A percentile compares a stretch with the other conserved stretches of the same genome.
These are phyloP conservation scores for Nannochloris sp. DNA, from an alignment of 139 green algal genomes.

Conservation along the genomic window DNA sequence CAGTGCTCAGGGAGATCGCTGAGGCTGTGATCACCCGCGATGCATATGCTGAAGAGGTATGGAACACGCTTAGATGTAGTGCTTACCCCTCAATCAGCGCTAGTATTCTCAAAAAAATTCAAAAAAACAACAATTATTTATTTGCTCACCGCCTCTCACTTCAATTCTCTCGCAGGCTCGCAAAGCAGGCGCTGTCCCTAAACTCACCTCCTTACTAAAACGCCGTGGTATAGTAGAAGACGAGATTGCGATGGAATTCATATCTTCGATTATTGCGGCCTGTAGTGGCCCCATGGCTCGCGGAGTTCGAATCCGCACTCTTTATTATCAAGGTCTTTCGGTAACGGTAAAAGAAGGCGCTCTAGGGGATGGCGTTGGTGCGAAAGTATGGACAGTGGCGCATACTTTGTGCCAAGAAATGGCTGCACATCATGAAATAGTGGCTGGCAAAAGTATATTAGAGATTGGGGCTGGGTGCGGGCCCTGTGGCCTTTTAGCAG, in stretches of 20 bases:
- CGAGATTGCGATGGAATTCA: conserved; percentile 42
- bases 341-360: conserved; percentile 55
- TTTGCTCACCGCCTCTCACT: neutral
- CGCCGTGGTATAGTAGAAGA: conserved; percentile 37
- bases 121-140: too few relatives aligned
- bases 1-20: neutral
- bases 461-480: conserved; percentile 74
- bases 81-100: too few relatives aligned
- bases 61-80: too few relatives aligned
- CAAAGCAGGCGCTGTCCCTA: neutral
- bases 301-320: conserved; percentile 29
- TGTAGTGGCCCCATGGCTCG: conserved; percentile 55
- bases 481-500: conserved; percentile 64
- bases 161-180: neutral
- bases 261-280: conserved; percentile 42
- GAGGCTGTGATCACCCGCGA: conserved; percentile 3
- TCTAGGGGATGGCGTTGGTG: conserved; percentile 67
- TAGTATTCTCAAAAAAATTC: too few relatives aligned
- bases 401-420: conserved; percentile 32
- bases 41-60: conserved; percentile 22
- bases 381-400: conserved; percentile 62
- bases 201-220: conserved; percentile 13
- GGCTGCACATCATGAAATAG: conserved; percentile 30
- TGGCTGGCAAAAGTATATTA: conserved; percentile 48
- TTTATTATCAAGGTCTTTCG: conserved; percentile 30